Conservation (phyloP, 2,329 filamentous ascomycete species). For the Colletotrichum nymphaeae region DNA sequence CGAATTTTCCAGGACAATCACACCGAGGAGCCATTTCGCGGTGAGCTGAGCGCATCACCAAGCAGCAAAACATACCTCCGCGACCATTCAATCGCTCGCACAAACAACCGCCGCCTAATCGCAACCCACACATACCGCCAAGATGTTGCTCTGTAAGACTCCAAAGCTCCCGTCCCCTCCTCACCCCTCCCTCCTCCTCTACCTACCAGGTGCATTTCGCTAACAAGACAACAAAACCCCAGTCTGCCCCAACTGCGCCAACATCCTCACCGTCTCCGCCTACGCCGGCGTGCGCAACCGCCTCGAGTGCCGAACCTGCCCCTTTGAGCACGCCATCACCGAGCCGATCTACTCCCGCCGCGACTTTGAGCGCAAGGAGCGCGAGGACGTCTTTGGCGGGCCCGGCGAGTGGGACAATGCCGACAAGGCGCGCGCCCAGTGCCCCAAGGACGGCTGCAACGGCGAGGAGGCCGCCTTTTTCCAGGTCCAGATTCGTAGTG, state of each 20-base stretch:
- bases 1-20: slow-evolving; percentile 28
- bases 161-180: background rate
- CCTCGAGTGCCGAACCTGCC: slow-evolving; percentile 95
- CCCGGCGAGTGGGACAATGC: slow-evolving; percentile 92
- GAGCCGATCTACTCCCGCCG: slow-evolving; percentile 84
- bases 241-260: slow-evolving; percentile 88
- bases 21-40: background rate
- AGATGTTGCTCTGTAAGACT: slow-evolving; percentile 74
- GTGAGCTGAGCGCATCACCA: background rate
- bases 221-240: slow-evolving; percentile 31
- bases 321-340: slow-evolving; percentile 88
- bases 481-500: slow-evolving; percentile 96
- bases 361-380: slow-evolving; percentile 86
- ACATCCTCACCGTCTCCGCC: slow-evolving; percentile 80
- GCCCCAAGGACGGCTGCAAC: slow-evolving; percentile 82
- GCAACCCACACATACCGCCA: slow-evolving; percentile 36
- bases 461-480: slow-evolving; percentile 91
- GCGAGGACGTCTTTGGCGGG: slow-evolving; percentile 90
- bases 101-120: background rate
- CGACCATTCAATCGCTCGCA: background rate
- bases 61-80: background rate
- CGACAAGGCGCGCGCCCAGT: slow-evolving; percentile 85
- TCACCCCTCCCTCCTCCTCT: slow-evolving; percentile 4
- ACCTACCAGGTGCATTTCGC: background rate
- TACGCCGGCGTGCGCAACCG: slow-evolving; percentile 75